These are phyloP conservation scores for Phellinidium pouzarii DNA, from an alignment of 1,284 basidiomycete species.

Conservation along the genomic window DNA sequence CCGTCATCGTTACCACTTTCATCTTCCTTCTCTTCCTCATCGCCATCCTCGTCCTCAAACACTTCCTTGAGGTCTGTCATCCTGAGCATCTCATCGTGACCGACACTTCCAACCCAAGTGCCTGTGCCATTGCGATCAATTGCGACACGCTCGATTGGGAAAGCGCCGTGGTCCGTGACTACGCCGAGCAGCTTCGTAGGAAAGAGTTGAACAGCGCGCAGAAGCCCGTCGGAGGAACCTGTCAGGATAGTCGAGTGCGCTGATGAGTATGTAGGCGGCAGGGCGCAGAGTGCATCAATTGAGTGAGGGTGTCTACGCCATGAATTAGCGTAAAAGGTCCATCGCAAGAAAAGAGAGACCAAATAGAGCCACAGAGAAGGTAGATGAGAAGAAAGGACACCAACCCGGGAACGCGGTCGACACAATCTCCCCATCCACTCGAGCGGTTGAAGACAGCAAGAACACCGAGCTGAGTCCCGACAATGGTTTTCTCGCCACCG, in stretches of 20 bases:
- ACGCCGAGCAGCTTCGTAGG: slow-evolving; percentile 89
- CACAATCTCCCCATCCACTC: slow-evolving; percentile 87
- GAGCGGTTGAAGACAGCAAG: slow-evolving; percentile 85
- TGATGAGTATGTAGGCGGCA: slow-evolving; percentile 63
- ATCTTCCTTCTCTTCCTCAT: slow-evolving; percentile 19
- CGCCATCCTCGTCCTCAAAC: slow-evolving; percentile 41
- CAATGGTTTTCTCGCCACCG: slow-evolving; percentile 74
- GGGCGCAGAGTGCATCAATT: slow-evolving; percentile 73
- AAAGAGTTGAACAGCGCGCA: slow-evolving; percentile 84
- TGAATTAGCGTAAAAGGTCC: neutral
- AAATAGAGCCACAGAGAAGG: no score
- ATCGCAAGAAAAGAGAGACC: no score
- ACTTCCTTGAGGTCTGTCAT: slow-evolving; percentile 74
- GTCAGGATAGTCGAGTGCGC: slow-evolving; percentile 76
- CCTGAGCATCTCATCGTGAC: slow-evolving; percentile 82
- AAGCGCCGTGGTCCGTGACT: slow-evolving; percentile 84
- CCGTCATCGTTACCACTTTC: slow-evolving; percentile 14
- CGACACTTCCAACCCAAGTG: slow-evolving; percentile 89
- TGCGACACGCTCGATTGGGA: slow-evolving; percentile 84
- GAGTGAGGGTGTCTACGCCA: slow-evolving; percentile 72
- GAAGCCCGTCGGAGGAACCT: slow-evolving; percentile 88
- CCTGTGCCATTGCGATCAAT: slow-evolving; percentile 47
- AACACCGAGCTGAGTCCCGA: slow-evolving; percentile 90
- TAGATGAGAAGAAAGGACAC: slow-evolving; percentile 22
- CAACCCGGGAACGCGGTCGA: slow-evolving; percentile 87